phyloP scores from a whole-genome alignment of 1,284 basidiomycete species.

The Sanghuangporus sanghuang region DNA sequence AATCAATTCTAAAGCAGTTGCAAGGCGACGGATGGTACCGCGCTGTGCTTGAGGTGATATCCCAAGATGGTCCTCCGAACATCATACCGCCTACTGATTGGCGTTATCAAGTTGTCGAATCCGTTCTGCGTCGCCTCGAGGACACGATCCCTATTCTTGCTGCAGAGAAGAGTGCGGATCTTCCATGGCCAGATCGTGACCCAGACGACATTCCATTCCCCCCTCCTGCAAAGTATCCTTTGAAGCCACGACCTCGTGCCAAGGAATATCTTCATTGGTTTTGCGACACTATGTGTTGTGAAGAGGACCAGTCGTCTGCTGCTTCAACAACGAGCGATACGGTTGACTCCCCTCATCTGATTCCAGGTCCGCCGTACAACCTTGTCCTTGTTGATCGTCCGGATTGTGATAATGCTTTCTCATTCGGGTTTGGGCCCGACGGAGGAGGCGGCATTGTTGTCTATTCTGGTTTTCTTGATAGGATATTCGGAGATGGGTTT shows the following conservation, averaged over 20 bases:
- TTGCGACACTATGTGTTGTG: conserved; percentile 32
- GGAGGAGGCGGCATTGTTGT: conserved; percentile 88
- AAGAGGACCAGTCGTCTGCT: background rate
- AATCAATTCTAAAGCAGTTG: conserved; percentile 72
- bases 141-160: conserved; percentile 59
- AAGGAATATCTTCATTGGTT: conserved; percentile 56
- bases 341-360: conserved; percentile 39
- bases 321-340: background rate
- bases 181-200: conserved; percentile 50
- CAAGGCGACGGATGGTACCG: conserved; percentile 81
- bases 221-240: conserved; percentile 67
- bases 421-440: conserved; percentile 86
- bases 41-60: conserved; percentile 74
- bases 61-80: conserved; percentile 57
- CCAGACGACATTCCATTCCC: conserved; percentile 54
- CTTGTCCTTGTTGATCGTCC: conserved; percentile 80
- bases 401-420: conserved; percentile 79
- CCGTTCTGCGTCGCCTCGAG: conserved; percentile 73
- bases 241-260: conserved; percentile 66
- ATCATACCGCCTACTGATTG: conserved; percentile 72
- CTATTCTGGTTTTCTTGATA: conserved; percentile 83
- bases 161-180: conserved; percentile 45
- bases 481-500: conserved; percentile 52
- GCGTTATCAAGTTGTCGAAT: conserved; percentile 79
- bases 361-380: conserved; percentile 81